phyloP scores from a whole-genome alignment of 1,139 yeast species.

The Diutina neorugosa region DNA sequence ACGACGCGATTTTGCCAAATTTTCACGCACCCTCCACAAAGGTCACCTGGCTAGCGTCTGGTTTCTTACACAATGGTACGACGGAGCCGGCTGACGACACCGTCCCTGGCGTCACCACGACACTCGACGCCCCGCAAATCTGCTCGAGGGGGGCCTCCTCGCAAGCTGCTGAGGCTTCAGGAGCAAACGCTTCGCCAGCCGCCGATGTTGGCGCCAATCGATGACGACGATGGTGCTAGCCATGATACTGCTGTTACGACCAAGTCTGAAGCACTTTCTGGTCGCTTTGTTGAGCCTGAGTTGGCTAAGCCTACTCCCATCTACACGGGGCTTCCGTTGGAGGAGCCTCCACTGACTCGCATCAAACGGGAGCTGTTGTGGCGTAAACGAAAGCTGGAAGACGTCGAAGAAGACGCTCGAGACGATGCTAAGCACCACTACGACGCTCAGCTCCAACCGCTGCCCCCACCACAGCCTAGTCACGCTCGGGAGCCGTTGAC shows the following conservation, averaged over 20 bases:
- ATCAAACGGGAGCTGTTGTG: slow-evolving; percentile 17
- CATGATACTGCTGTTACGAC: no score
- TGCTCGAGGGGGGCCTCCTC: not conserved
- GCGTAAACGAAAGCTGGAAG: not conserved
- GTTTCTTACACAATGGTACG: not conserved
- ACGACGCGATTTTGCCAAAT: not conserved
- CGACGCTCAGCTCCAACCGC: not conserved
- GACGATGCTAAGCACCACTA: not conserved
- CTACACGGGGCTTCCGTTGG: slow-evolving; percentile 59
- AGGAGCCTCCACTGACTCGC: slow-evolving; percentile 44
- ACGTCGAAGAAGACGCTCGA: not conserved
- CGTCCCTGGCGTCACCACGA: not conserved
- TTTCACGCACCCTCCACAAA: slow-evolving; percentile 1
- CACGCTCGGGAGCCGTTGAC: not conserved
- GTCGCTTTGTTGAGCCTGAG: slow-evolving; percentile 55
- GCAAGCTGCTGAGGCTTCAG: slow-evolving; percentile 3
- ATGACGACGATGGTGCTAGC: no score
- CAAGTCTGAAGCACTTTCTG: no score
- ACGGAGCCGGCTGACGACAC: slow-evolving; percentile 2
- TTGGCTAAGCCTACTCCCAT: slow-evolving; percentile 38
- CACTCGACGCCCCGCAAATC: not conserved
- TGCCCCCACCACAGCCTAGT: not conserved
- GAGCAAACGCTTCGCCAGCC: no score
- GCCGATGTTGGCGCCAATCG: no score
- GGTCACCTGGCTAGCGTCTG: not conserved